These are phyloP conservation scores for Colletotrichum sp. DNA, from an alignment of 2,329 filamentous ascomycete species.

Conservation along the genomic window DNA sequence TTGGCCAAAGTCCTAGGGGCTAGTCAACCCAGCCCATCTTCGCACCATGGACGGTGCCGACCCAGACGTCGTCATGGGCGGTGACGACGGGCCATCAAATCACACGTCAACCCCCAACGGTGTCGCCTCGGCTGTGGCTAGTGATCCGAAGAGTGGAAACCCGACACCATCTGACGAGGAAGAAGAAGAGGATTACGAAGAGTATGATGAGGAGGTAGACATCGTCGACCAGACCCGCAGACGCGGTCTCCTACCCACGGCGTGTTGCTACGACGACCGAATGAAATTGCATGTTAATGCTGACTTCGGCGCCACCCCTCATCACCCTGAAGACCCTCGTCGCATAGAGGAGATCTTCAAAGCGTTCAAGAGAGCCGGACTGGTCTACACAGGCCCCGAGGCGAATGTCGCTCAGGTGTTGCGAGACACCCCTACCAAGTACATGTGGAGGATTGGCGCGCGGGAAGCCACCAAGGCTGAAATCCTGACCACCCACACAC, in stretches of 20 bases:
- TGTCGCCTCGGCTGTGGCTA: constrained; percentile 17
- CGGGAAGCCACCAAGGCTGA: constrained; percentile 80
- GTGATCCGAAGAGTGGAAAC: constrained; percentile 20
- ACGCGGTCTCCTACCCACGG: constrained; percentile 67
- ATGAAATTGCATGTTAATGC: constrained; percentile 97
- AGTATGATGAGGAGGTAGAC: constrained; percentile 32
- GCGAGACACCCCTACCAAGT: constrained; percentile 59
- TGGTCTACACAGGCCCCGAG: constrained; percentile 71
- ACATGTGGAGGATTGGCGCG: constrained; percentile 79
- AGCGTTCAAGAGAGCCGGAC: constrained; percentile 80
- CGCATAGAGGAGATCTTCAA: constrained; percentile 94
- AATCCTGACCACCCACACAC: constrained; percentile 78
- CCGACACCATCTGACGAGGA: constrained; percentile 34
- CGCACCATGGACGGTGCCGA: constrained; percentile 12
- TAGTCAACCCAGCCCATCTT: not conserved
- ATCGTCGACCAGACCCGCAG: constrained; percentile 43
- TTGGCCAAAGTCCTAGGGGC: not conserved
- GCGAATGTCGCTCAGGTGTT: constrained; percentile 57
- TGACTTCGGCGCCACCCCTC: constrained; percentile 72
- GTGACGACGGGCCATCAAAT: constrained; percentile 48
- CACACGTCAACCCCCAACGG: constrained; percentile 45
- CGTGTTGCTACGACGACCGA: constrained; percentile 87
- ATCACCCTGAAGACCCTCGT: constrained; percentile 93
- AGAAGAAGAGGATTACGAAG: constrained; percentile 37
- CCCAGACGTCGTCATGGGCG: constrained; percentile 40